These are phyloP conservation scores for Agaricus sinodeliciosus DNA, from an alignment of 768 basidiomycete species.

Conservation along the genomic window DNA sequence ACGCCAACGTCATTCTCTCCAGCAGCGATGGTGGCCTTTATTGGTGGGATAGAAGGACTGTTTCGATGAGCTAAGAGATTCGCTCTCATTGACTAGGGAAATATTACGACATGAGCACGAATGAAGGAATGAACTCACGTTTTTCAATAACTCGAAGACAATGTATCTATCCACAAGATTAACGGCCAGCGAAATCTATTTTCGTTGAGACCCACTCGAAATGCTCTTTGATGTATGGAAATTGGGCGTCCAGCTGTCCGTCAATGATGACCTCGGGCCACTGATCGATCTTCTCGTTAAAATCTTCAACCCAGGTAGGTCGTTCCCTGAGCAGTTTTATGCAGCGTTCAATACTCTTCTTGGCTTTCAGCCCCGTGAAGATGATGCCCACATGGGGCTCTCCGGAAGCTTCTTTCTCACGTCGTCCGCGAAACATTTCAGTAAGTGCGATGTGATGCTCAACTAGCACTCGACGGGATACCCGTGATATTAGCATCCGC, in stretches of 20 bases:
- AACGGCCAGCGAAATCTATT: conserved; percentile 1
- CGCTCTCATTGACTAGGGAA: conserved; percentile 61
- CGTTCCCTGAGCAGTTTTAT: conserved; percentile 45
- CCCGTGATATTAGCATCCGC: conserved; percentile 86
- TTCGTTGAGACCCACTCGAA: conserved; percentile 55
- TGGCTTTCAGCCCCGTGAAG: conserved; percentile 66
- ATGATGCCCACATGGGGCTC: conserved; percentile 82
- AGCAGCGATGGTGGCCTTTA: conserved; percentile 70
- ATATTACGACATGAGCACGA: neutral
- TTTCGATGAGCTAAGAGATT: conserved; percentile 46
- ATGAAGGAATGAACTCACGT: conserved; percentile 42
- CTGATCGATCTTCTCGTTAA: conserved; percentile 17
- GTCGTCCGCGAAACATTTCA: conserved; percentile 37
- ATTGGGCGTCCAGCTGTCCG: conserved; percentile 62
- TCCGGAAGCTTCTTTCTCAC: conserved; percentile 23
- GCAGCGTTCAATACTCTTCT: conserved; percentile 67
- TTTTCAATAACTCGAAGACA: conserved; percentile 85
- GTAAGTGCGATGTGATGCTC: conserved; percentile 88
- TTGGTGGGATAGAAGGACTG: conserved; percentile 43
- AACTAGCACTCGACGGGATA: conserved; percentile 82
- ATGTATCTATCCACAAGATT: conserved; percentile 52
- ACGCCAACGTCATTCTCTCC: conserved; percentile 70
- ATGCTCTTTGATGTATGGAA: conserved; percentile 84
- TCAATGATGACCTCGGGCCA: conserved; percentile 69
- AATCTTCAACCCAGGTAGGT: conserved; percentile 37